Base-by-base conservation (phyloP, 164 flowering plant genomes). In the Aristolochia fimbriata region DNA sequence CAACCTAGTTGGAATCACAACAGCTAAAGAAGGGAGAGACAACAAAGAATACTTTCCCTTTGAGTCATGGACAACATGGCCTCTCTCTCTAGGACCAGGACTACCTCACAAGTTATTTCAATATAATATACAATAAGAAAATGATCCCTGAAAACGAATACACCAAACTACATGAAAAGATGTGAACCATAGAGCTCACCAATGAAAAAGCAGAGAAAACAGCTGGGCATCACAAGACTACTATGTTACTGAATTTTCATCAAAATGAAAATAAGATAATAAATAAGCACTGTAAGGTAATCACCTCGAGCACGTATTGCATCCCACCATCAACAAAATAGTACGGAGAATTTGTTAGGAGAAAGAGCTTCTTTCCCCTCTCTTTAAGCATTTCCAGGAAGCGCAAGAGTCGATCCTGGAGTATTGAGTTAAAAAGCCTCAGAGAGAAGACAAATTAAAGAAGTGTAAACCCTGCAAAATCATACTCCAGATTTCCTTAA, bases 301-400 rank as follows among this genome's bases (percentile, higher is more conserved):
- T 65, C 68, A 93, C 98, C 98, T 87, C 91, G 71, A 93, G 70
- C 83, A 93, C 72, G 76, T 73, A 93, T 60, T 76, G 81, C 98
- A 93, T 89, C 62, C 98, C 98, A 37, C 98, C 97, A 80, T 93
- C 97, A 62, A 93, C 98, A 83, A 93, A 93, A 76, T 86, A 76
- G 71, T 73, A 90, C 6, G 98, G 98, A 57, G 96, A 89, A 74
- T 93, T 93, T 8, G 98, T 93, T 62, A 93, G 59, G 73, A 93
- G 69, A 73, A 93, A 92, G 54, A 93, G 83, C 58, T 87, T 93
- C 80, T 93, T 93, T 49, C 96, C 98, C 56, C 78, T 87, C 65
- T 86, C 96, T 73, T 59, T 86, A 12, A 93, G 74, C 92, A 81
- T 86, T 62, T 71, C 83, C 33, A 93, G 78, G 70, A 93, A 87